These are phyloP conservation scores for Magnusiomyces suaveolens DNA, from an alignment of 1,139 yeast genomes.

Conservation along the genomic window DNA sequence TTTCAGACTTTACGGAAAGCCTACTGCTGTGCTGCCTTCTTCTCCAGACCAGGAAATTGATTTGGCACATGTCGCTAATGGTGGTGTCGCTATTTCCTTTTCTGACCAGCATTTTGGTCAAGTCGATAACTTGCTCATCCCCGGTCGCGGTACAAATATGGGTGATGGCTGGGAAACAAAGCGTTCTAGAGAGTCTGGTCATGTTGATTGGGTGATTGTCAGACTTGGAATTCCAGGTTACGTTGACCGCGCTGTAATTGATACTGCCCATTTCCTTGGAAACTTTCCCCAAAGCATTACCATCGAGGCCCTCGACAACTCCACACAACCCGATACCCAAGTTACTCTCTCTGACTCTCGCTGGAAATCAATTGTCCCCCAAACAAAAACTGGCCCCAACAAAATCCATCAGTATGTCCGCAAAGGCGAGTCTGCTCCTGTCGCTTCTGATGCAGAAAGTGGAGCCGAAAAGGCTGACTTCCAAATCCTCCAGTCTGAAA, in stretches of 20 bases:
- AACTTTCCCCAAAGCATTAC: conserved; percentile 77
- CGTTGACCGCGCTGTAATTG: conserved; percentile 55
- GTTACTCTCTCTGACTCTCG: conserved; percentile 34
- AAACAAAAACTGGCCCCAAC: conserved; percentile 69
- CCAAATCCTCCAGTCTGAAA: conserved; percentile 10
- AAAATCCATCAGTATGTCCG: conserved; percentile 51
- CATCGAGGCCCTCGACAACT: conserved; percentile 34
- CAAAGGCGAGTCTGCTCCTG: conserved; percentile 23
- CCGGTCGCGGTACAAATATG: conserved; percentile 94
- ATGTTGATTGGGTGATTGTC: conserved; percentile 82
- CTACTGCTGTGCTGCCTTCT: conserved; percentile 50
- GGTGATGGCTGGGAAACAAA: conserved; percentile 98
- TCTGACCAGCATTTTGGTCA: conserved; percentile 93
- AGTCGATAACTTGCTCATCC: conserved; percentile 76
- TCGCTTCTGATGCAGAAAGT: conserved; percentile 8
- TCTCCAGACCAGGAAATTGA: conserved; percentile 42
- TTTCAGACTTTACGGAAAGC: conserved; percentile 78
- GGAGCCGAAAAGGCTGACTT: conserved; percentile 8
- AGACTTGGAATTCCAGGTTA: conserved; percentile 55
- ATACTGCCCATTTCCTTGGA: conserved; percentile 90
- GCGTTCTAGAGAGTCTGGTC: conserved; percentile 73
- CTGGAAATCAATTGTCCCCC: conserved; percentile 62
- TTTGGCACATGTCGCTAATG: conserved; percentile 72
- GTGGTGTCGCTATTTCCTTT: conserved; percentile 74
- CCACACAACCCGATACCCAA: conserved; percentile 27